A percentile compares a stretch with the other conserved stretches of the same genome.
phyloP scores from a whole-genome alignment of 2,329 filamentous ascomycete species.

The Apiospora aurea region DNA sequence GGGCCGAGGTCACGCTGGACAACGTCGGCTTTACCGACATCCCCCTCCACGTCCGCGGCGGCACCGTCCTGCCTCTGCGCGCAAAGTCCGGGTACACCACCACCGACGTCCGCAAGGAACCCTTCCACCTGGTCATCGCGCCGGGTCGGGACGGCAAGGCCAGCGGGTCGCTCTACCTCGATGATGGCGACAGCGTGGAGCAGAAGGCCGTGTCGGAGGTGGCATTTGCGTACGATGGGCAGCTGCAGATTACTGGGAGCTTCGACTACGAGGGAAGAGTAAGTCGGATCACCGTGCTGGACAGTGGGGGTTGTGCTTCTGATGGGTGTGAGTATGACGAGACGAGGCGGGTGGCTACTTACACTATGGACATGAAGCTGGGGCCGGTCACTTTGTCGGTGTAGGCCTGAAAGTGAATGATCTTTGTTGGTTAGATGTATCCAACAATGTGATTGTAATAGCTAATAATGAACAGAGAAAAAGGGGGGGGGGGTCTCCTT shows the following conservation, averaged over 20 bases:
- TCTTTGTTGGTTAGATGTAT: too few relatives aligned
- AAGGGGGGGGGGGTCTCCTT: too few relatives aligned
- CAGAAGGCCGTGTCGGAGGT: slow-evolving; percentile 65
- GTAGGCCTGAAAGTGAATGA: too few relatives aligned
- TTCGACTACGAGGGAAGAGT: slow-evolving; percentile 61
- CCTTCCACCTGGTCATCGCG: slow-evolving; percentile 76
- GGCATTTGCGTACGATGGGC: slow-evolving; percentile 58
- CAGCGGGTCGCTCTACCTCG: slow-evolving; percentile 73
- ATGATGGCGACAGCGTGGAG: slow-evolving; percentile 75
- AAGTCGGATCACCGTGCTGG: slow-evolving; percentile 57
- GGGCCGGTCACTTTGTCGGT: too few relatives aligned
- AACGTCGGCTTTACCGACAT: slow-evolving; percentile 58
- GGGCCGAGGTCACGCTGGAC: slow-evolving; percentile 45
- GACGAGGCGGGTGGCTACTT: too few relatives aligned
- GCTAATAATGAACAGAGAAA: too few relatives aligned
- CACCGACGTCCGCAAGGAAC: slow-evolving; percentile 64
- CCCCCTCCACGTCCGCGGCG: slow-evolving; percentile 72
- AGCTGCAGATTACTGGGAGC: slow-evolving; percentile 56
- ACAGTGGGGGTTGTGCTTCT: neutral
- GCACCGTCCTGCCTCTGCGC: slow-evolving; percentile 69
- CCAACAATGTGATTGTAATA: too few relatives aligned
- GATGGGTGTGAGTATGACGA: too few relatives aligned
- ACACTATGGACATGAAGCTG: too few relatives aligned
- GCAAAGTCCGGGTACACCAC: slow-evolving; percentile 66
- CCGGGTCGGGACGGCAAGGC: slow-evolving; percentile 69